Conservation (phyloP, 73 alveolate species). For the Tetrahymena malaccensis region DNA sequence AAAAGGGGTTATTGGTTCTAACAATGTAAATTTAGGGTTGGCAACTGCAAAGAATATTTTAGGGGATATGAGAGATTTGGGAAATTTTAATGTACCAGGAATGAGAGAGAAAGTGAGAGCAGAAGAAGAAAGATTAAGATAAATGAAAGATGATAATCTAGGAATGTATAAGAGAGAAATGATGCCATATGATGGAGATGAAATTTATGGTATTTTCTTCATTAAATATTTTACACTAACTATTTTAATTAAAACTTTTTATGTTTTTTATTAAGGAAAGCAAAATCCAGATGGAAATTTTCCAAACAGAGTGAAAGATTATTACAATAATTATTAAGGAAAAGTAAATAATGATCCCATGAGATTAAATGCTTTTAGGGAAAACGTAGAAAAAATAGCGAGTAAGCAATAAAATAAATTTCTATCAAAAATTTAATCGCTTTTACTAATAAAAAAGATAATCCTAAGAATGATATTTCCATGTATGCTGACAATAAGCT, state of each 20-base stretch:
- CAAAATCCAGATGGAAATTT: not conserved
- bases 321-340: not conserved
- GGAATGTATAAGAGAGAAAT: constrained; percentile 19
- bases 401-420: not conserved
- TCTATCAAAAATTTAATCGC: not conserved
- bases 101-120: constrained; percentile 38
- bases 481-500: not conserved
- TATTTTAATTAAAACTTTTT: not conserved
- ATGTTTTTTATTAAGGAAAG: not conserved
- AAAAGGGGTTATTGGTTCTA: constrained; percentile 22
- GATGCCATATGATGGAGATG: constrained; percentile 42
- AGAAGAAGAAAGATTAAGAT: constrained; percentile 27
- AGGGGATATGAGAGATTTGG: constrained; percentile 34
- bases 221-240: not conserved
- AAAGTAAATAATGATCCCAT: not conserved
- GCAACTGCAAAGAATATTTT: constrained; percentile 37
- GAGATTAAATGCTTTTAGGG: not conserved
- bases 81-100: constrained; percentile 22
- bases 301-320: not conserved
- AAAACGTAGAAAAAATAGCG: not conserved
- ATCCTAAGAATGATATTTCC: not conserved
- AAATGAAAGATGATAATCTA: constrained; percentile 23
- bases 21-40: constrained; percentile 3
- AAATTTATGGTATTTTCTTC: not conserved
- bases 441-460: not conserved